These are phyloP conservation scores for Cyanidium caldarium DNA, from an alignment of 23 red algal species.

Conservation along the genomic window DNA sequence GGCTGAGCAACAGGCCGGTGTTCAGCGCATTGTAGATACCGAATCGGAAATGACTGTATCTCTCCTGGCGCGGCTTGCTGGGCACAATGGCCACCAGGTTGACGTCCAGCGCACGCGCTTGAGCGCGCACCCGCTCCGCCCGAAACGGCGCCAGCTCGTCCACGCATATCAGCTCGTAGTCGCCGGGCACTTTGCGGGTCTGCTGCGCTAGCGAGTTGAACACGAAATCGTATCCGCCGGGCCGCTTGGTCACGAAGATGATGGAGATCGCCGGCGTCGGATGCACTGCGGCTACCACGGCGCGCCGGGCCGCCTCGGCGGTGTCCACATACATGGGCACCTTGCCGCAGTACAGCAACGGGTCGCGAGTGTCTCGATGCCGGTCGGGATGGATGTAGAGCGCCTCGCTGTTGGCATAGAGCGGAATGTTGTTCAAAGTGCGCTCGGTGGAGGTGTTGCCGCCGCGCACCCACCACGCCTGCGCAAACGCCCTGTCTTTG, in stretches of 20 bases:
- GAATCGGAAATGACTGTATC: background rate
- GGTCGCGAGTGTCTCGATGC: background rate
- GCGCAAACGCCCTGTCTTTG: background rate
- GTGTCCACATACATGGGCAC: background rate
- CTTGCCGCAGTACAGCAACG: background rate
- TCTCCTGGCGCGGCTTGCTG: background rate
- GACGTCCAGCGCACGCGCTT: background rate
- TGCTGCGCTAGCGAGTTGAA: slow-evolving; percentile 2
- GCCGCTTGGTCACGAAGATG: background rate
- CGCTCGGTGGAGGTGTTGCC: background rate
- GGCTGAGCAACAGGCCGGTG: background rate
- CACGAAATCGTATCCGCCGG: background rate
- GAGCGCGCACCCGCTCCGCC: background rate
- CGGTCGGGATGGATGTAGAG: background rate
- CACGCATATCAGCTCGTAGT: slow-evolving; percentile 5
- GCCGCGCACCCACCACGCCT: background rate
- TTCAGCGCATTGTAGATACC: slow-evolving; percentile 7
- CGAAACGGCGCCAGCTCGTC: slow-evolving; percentile 7
- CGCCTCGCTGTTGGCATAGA: background rate
- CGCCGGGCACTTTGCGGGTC: background rate
- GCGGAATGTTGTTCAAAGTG: background rate
- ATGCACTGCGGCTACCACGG: background rate
- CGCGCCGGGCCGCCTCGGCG: background rate
- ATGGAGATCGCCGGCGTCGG: background rate
- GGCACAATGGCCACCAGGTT: background rate